phyloP scores from a whole-genome alignment of 805 yeast species.

The Candida endomychidarum region DNA sequence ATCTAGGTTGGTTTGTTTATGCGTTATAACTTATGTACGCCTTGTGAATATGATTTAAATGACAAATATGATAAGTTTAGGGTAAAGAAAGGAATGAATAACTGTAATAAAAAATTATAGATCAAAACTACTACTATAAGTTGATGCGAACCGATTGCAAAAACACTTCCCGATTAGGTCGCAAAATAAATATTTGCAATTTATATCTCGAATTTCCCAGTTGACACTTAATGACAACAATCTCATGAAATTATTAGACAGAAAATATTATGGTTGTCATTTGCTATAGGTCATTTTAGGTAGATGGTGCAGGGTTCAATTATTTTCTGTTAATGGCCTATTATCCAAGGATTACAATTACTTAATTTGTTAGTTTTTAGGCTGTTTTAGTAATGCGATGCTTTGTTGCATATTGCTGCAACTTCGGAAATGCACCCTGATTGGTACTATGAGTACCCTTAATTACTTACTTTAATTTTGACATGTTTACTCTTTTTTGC shows the following conservation, averaged over 20 bases:
- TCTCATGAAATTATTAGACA: not conserved
- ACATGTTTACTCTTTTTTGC: no score
- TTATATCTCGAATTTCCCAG: not conserved
- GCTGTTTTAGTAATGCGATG: not conserved
- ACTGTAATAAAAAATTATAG: not conserved
- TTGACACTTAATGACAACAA: constrained; percentile 6
- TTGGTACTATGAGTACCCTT: no score
- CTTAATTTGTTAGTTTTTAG: not conserved
- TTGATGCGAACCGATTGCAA: constrained; percentile 7
- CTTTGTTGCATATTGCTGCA: no score
- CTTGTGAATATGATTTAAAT: no score
- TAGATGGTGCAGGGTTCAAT: constrained; percentile 1
- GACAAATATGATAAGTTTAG: no score
- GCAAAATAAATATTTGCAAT: constrained; percentile 9
- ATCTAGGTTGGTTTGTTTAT: no score
- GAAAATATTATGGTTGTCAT: not conserved
- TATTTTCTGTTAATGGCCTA: not conserved
- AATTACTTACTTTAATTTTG: no score
- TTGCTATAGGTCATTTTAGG: not conserved
- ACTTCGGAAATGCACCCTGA: no score
- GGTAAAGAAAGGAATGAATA: not conserved
- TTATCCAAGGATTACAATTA: no score
- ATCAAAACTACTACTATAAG: constrained; percentile 5
- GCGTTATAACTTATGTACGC: no score
- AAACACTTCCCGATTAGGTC: constrained; percentile 8